These are phyloP conservation scores for Moniliella sp. DNA, from an alignment of 1,284 basidiomycete species.

Conservation along the genomic window DNA sequence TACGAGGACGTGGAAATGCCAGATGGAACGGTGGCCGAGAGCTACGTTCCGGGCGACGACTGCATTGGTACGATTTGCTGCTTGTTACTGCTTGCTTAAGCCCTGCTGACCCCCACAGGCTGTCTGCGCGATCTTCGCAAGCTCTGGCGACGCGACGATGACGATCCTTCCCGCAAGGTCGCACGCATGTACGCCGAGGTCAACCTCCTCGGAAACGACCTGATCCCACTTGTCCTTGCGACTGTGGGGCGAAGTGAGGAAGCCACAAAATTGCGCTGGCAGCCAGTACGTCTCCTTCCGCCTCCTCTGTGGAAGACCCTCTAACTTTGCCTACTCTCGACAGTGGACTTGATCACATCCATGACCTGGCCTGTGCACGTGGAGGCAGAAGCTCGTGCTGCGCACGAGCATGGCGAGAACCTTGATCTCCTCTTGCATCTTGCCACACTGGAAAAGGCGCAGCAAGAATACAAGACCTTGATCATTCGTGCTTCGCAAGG, in stretches of 20 bases:
- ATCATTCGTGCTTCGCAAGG: conserved; percentile 12
- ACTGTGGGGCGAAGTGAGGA: conserved; percentile 17
- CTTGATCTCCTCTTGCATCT: conserved; percentile 10
- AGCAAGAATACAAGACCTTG: conserved; percentile 27
- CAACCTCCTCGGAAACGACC: conserved; percentile 21
- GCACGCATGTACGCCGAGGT: conserved; percentile 25
- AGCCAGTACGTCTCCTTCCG: conserved; percentile 6
- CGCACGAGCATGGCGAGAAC: conserved; percentile 17
- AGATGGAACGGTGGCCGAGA: conserved; percentile 4
- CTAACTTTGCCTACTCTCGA: background rate
- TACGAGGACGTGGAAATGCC: conserved; percentile 15
- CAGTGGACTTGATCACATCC: conserved; percentile 26
- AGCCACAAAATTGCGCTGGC: conserved; percentile 24
- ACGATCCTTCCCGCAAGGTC: conserved; percentile 20
- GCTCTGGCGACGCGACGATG: conserved; percentile 27
- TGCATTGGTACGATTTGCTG: conserved; percentile 9
- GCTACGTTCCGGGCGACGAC: conserved; percentile 22
- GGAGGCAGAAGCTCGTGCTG: conserved; percentile 18
- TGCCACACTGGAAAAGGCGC: conserved; percentile 10
- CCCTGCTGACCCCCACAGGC: conserved; percentile 1
- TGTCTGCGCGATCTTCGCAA: conserved; percentile 25
- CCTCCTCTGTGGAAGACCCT: background rate
- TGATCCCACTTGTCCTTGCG: conserved; percentile 28
- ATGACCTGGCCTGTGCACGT: conserved; percentile 32
- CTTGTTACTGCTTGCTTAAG: background rate